These are phyloP conservation scores for Colletotrichum caudatum DNA, from an alignment of 2,329 filamentous ascomycete genomes.

Conservation along the genomic window DNA sequence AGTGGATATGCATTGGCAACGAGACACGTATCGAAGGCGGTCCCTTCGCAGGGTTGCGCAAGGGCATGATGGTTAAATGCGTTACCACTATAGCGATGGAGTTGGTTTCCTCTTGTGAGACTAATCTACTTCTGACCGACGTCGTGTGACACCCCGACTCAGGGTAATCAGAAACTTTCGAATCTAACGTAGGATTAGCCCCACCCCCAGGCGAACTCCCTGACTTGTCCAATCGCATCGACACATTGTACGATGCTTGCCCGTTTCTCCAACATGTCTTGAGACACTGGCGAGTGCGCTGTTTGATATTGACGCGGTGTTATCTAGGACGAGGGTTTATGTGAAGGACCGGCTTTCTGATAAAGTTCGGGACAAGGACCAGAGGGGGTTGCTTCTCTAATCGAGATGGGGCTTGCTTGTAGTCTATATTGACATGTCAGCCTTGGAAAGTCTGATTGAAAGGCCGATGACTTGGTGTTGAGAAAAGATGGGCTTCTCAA, in stretches of 20 bases:
- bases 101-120: background rate
- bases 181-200: background rate
- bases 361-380: background rate
- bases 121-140: background rate
- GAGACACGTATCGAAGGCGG: background rate
- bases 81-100: too few species aligned
- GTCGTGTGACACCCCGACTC: background rate
- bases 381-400: background rate
- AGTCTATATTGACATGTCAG: too few species aligned
- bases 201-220: background rate
- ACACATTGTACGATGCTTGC: background rate
- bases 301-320: background rate
- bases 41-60: background rate
- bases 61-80: background rate
- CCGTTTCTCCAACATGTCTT: background rate
- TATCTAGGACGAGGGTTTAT: background rate
- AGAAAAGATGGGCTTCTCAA: too few species aligned
- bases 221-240: background rate
- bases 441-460: too few species aligned
- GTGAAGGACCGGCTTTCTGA: background rate
- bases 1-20: background rate
- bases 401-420: background rate
- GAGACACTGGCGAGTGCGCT: background rate
- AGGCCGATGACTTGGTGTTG: too few species aligned
- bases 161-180: background rate